Conservation (phyloP, 2,329 filamentous ascomycete species). For the Penicillium janthinellum region DNA sequence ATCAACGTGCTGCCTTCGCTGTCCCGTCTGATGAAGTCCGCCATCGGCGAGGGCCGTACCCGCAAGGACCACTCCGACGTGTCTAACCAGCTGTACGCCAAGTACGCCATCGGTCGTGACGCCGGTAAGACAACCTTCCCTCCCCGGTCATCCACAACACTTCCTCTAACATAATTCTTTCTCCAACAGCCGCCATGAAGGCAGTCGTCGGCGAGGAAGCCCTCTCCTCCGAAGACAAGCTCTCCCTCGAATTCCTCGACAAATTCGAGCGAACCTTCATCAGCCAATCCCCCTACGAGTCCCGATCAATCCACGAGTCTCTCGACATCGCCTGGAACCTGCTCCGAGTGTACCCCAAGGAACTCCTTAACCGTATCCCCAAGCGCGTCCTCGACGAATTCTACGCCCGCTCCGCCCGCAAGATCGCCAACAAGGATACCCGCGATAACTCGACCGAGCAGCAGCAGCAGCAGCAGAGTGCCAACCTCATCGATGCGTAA, state of each 20-base stretch:
- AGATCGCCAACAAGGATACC: conserved; percentile 51
- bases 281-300: conserved; percentile 87
- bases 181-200: conserved; percentile 80
- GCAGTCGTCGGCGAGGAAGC: conserved; percentile 98
- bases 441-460: conserved; percentile 44
- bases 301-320: conserved; percentile 86
- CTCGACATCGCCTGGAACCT: conserved; percentile 96
- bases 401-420: conserved; percentile 64
- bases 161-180: conserved; percentile 1
- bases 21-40: conserved; percentile 99
- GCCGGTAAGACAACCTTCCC: conserved; percentile 53
- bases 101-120: conserved; percentile 98
- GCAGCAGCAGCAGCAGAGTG: conserved; percentile 22
- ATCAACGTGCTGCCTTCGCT: conserved; percentile 98
- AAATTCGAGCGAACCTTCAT: conserved; percentile 98
- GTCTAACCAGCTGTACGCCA: conserved; percentile 98
- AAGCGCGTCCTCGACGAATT: conserved; percentile 81
- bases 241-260: conserved; percentile 95
- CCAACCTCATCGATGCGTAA: conserved; percentile 47
- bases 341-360: conserved; percentile 96
- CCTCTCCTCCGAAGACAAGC: conserved; percentile 91
- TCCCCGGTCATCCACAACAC: no score
- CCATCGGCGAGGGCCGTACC: conserved; percentile 96
- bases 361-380: conserved; percentile 92
- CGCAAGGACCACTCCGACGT: conserved; percentile 97